Percentiles rank a stretch among this genome's conserved stretches.
Conservation (phyloP, 2,329 filamentous ascomycete species). For the Hypoxylon sp. region DNA sequence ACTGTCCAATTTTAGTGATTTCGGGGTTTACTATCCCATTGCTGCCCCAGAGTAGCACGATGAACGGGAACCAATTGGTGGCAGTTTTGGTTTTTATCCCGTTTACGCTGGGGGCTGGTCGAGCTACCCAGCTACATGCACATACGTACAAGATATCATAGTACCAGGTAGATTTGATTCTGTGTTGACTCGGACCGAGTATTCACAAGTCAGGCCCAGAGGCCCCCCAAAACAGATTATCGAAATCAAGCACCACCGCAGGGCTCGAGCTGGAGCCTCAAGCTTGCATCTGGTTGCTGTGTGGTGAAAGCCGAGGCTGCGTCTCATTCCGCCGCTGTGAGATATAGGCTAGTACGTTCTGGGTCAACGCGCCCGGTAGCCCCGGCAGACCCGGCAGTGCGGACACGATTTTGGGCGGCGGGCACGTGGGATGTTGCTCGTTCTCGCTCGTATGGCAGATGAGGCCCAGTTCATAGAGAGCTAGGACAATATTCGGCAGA, state of each 20-base stretch:
- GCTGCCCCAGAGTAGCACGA: no score
- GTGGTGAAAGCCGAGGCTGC: slow-evolving; percentile 16
- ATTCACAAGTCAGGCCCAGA: not conserved
- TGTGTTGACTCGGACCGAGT: not conserved
- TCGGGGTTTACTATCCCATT: not conserved
- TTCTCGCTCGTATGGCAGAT: no score
- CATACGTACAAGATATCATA: no score
- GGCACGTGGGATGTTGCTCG: slow-evolving; percentile 22
- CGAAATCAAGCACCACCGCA: not conserved
- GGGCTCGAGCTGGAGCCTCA: slow-evolving; percentile 24
- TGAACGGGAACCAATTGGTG: not conserved
- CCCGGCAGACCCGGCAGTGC: slow-evolving; percentile 22
- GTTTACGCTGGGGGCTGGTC: not conserved
- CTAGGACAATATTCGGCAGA: slow-evolving; percentile 4
- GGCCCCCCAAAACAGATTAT: not conserved
- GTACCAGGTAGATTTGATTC: not conserved
- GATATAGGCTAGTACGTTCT: slow-evolving; percentile 16
- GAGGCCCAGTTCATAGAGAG: not conserved
- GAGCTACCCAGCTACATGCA: no score
- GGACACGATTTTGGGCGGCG: slow-evolving; percentile 20
- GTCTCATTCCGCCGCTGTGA: slow-evolving; percentile 13
- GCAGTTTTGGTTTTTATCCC: not conserved
- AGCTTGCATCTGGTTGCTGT: slow-evolving; percentile 16
- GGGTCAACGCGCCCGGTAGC: slow-evolving; percentile 15
- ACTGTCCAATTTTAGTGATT: not conserved